phyloP scores from a whole-genome alignment of 106 monocot genomes.

The Agapanthus africanus region DNA sequence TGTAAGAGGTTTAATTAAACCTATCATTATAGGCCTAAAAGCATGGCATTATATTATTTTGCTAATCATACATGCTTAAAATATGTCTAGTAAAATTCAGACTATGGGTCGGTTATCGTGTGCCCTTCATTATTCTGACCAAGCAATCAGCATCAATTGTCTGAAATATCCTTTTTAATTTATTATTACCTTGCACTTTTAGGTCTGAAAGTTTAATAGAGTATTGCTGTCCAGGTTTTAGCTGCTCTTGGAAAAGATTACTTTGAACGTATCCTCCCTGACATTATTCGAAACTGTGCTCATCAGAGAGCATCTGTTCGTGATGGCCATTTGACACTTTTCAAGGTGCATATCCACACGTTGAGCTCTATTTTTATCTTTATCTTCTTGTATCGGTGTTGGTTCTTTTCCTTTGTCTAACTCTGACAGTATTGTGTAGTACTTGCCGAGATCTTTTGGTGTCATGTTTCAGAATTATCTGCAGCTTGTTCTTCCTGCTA shows the following conservation, averaged over 20 bases:
- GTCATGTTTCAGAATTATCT: constrained; percentile 92
- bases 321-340: constrained; percentile 88
- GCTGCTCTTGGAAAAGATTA: constrained; percentile 96
- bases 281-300: constrained; percentile 86
- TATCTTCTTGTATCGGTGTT: not conserved
- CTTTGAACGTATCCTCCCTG: constrained; percentile 86
- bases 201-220: not conserved
- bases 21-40: not conserved
- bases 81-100: not conserved
- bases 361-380: not conserved
- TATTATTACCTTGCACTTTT: not conserved
- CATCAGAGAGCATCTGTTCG: constrained; percentile 92
- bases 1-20: not conserved
- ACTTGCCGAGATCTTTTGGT: constrained; percentile 89
- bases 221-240: constrained; percentile 50
- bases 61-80: not conserved
- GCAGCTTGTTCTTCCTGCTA: constrained; percentile 83
- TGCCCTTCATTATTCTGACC: no score
- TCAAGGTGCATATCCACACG: constrained; percentile 45
- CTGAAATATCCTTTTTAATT: not conserved
- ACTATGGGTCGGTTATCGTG: not conserved
- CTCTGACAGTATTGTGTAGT: constrained; percentile 34
- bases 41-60: not conserved
- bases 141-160: no score
- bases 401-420: constrained; percentile 11